Evolutionary conservation across 352 stramenopile genomes (phyloP), one percentile per base, ranked within the genome.

Genomic region (Thalassiosira mediterranea): DNA sequence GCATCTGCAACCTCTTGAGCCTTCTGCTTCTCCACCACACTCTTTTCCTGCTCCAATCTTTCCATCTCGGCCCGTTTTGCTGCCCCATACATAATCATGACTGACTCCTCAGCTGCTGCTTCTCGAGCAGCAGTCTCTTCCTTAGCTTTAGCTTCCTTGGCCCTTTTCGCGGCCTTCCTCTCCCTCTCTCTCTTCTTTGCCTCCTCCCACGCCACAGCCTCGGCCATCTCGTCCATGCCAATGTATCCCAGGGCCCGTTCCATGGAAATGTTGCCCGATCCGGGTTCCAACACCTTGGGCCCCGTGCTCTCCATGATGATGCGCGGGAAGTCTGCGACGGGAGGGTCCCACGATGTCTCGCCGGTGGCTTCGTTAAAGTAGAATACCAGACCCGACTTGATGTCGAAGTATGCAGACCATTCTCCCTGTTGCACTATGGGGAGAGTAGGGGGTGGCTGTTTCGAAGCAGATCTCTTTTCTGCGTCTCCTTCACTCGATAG

Each of bases 391-490:
- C 61, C 70, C 8, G 70, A 73, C 53, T 49, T 65, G 0, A 66
- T 60, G 23, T 72, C 70, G 11, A 73, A 62, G 47, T 79, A 79
- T 3, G 70, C 70, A 15, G 70, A 58, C 70, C 70, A 79, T 11
- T 72, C 59, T 23, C 44, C 70, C 34, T 79, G 31, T 26, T 64
- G 62, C 8, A 69, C 52, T 29, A 79, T 69, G 28, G 69, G 60
- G 0, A 57, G 13, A 0, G 42, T 51, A 32, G 54, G 28, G n/a
- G 49, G 46, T 54, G 21, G 34, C 34, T 42, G 5, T 42, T 42
- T 13, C 34, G 34, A 13, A 13, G 34, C 34, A 42, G 13, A 13
- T 5, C 34, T 42, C n/a, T n/a, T n/a, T n/a, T n/a, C n/a, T n/a
- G n/a, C n/a, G 34, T 5, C 34, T 42, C 34, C 34, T 42, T 13